Evolutionary conservation across 2,329 filamentous ascomycete species (phyloP), one percentile per base, ranked within the genome.

Genomic region (Trichophyton verrucosum): DNA sequence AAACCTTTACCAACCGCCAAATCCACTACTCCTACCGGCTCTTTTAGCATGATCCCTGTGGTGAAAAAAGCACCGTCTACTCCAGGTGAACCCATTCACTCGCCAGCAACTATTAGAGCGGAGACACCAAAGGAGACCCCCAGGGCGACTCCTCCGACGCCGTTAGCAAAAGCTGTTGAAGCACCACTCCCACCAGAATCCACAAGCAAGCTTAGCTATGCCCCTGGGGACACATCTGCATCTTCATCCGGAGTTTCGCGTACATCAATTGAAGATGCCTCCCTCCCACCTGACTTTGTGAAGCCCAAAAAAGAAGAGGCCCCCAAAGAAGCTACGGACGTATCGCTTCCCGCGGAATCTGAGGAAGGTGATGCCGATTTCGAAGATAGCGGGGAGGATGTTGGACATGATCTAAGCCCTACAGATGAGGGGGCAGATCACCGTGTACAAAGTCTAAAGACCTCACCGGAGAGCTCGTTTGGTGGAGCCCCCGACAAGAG

Each of bases 161-260:
- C 73, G 42, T 61, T 71, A 27, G 66, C 70, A 17, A 66, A 70
- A 42, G 63, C 70, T 27, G 60, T 70, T 7, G 72, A 75, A 63
- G 63, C 71, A 8, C 77, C 77, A 8, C 67, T 80, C 40, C 77
- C 77, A 3, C 77, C 77, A 15, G 76, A 79, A 46, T 65, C 77
- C 3, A 77, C 75, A n/a, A 79, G 75, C 62, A 77, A 74, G 66
- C 71, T 70, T 42, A 71, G 65, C 11, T 79, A 78, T 66, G 73
- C 73, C 7, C 72, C 77, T 27, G 77, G 76, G 3, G 77, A 80
- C 62, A 78, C 77, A n/a, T 78, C 77, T 3, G 75, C 72, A 7
- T 78, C 76, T 7, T 77, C 76, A 3, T 76, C 75, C 2, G 72
- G 73, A 60, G 27, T 55, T 9, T 71, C 73, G 3, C 74, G 73